phyloP scores from a whole-genome alignment of 2,329 filamentous ascomycete species.

The Berkeleyomyces basicola region DNA sequence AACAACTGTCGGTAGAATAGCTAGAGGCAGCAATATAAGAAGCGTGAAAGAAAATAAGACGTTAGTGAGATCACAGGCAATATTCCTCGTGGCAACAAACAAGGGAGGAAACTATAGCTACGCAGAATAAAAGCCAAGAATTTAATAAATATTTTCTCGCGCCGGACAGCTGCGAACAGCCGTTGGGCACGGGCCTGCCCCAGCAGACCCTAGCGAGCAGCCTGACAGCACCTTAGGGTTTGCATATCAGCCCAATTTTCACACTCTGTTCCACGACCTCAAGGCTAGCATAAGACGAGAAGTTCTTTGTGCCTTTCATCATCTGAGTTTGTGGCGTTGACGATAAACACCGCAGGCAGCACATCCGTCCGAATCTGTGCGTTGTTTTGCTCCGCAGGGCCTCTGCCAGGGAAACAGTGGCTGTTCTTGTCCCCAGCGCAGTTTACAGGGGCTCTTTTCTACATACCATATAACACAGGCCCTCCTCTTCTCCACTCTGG shows the following conservation, averaged over 20 bases:
- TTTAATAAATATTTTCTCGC: not conserved
- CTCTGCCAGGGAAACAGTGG: not conserved
- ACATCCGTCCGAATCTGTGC: not conserved
- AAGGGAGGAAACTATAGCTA: constrained; percentile 6
- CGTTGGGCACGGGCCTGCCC: not conserved
- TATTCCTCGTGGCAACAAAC: not conserved
- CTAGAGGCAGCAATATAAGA: not conserved
- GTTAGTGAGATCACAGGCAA: not conserved
- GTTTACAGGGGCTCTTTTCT: not conserved
- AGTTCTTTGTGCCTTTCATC: not conserved
- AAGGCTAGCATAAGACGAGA: not conserved
- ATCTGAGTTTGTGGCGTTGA: not conserved
- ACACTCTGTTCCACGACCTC: not conserved
- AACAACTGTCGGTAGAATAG: too few relatives aligned
- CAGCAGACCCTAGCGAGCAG: not conserved
- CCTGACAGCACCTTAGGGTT: not conserved
- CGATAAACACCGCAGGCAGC: not conserved
- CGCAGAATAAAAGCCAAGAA: not conserved
- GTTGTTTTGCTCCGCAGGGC: not conserved
- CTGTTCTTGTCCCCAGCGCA: not conserved
- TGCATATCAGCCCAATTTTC: not conserved
- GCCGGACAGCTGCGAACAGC: not conserved
- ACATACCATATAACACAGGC: not conserved
- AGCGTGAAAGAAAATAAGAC: not conserved
- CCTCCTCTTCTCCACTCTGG: not conserved